Evolutionary conservation across 805 yeast species (phyloP).

Genomic region (Barnettozyma siamensis): DNA sequence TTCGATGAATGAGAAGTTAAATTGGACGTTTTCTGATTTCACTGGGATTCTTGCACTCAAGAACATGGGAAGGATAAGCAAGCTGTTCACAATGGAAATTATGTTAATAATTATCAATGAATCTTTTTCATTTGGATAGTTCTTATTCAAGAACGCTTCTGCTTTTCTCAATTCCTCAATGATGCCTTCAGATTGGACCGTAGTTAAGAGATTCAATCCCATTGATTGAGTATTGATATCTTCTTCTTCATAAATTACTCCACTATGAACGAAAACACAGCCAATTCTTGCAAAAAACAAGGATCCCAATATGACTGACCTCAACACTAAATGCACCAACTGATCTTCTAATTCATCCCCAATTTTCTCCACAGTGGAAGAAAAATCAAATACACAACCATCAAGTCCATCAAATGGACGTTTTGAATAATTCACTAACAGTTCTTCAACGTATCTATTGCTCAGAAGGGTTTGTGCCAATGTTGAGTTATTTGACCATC

Average conservation of each 20-base stretch:
- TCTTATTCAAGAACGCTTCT: slow-evolving; percentile 27
- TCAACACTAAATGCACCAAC: slow-evolving; percentile 46
- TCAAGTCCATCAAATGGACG: slow-evolving; percentile 13
- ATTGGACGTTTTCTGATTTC: slow-evolving; percentile 3
- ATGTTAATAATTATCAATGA: slow-evolving; percentile 16
- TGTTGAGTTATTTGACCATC: slow-evolving; percentile 75
- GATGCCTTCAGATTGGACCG: slow-evolving; percentile 20
- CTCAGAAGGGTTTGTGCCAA: slow-evolving; percentile 74
- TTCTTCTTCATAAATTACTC: slow-evolving; percentile 70
- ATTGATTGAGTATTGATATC: slow-evolving; percentile 62
- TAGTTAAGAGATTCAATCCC: slow-evolving; percentile 41
- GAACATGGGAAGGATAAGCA: slow-evolving; percentile 18
- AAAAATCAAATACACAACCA: slow-evolving; percentile 6
- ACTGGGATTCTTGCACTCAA: slow-evolving; percentile 14
- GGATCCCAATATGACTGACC: slow-evolving; percentile 46
- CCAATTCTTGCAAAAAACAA: slow-evolving; percentile 47
- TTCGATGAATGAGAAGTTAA: slow-evolving; percentile 16
- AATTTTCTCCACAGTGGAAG: not conserved
- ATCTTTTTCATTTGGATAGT: slow-evolving; percentile 17
- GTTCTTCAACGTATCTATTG: slow-evolving; percentile 62
- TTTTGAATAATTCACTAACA: slow-evolving; percentile 38
- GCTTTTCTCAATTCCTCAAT: slow-evolving; percentile 28
- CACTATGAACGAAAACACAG: slow-evolving; percentile 41
- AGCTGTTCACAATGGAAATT: slow-evolving; percentile 16
- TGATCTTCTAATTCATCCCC: slow-evolving; percentile 1